Evolutionary conservation across 192 early-diverging fungal species (phyloP), one percentile per base, ranked within the genome.

Genomic region (Thamnidium elegans): DNA sequence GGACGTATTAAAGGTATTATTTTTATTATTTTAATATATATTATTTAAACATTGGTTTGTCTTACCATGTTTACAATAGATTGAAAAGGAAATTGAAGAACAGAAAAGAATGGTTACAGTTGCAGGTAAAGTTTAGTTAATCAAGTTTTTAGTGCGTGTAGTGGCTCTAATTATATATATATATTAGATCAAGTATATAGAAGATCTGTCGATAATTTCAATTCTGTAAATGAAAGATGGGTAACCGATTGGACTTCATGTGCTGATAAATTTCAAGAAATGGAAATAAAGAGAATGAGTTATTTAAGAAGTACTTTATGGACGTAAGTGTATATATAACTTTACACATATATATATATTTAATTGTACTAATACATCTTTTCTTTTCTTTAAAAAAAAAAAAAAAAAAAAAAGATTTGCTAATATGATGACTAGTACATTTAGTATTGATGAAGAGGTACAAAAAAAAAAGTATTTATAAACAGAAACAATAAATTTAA

Each of bases 221-320:
- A 70, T 15, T 66, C 63, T 13, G 64, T 72, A 7, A 78, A 68
- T 13, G 66, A 81, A 36, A 78, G 69, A 19, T 85, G 84, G 84
- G 73, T 77, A 8, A 31, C 71, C 0, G 79, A 85, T n/a, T 85
- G 84, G 84, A 63, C 59, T 19, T 54, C 46, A 3, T 70, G 72
- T 1, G 78, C 81, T 58, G 76, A 83, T 71, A 69, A 73, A 70
- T 85, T 78, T 31, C 83, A 85, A 76, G 23, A 77, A 10, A 55
- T 92, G 30, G 89, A 92, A 74, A 88, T 90, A 71, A 82, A 89
- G 56, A 74, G 88, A 46, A 77, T 92, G 4, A 80, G 85, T 58
- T 88, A 84, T 32, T 68, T 90, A 20, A 81, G 85, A 43, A 87
- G 73, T 7, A 66, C 65, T n/a, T 75, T 92, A 53, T 92, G 90